phyloP scores from a whole-genome alignment of 169 alveolate genomes.

The Plasmodium inui region DNA sequence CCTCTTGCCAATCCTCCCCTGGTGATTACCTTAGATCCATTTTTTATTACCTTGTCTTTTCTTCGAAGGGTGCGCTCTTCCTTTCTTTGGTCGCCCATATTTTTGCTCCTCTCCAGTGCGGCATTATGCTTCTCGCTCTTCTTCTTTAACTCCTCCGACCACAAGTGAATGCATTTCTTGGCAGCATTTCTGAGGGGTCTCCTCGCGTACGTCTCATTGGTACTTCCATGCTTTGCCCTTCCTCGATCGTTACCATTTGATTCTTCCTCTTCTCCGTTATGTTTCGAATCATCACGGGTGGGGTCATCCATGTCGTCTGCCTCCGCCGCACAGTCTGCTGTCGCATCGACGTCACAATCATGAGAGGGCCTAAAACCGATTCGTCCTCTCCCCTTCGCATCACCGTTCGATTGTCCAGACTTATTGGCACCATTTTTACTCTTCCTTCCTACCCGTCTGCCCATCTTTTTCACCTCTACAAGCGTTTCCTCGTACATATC shows the following conservation, averaged over 20 bases:
- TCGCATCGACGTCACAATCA: neutral
- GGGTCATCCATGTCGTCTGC: neutral
- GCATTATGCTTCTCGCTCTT: conserved; percentile 4
- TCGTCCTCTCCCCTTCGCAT: neutral
- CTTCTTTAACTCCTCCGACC: conserved; percentile 67
- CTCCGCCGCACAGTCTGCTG: neutral
- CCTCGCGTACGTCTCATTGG: conserved; percentile 7
- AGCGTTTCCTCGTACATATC: neutral
- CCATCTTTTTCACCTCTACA: neutral
- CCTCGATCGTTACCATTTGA: neutral
- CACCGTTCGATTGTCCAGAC: neutral
- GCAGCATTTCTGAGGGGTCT: conserved; percentile 73
- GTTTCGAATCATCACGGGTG: neutral
- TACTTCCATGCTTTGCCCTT: neutral
- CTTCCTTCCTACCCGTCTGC: neutral
- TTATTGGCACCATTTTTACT: neutral
- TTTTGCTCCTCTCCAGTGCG: conserved; percentile 2
- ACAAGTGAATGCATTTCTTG: conserved; percentile 34
- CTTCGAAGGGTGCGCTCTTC: conserved; percentile 22
- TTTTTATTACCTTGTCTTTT: conserved; percentile 16
- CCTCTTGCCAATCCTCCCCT: conserved; percentile 26
- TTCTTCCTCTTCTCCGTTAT: neutral
- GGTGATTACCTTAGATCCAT: neutral
- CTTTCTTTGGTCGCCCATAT: conserved; percentile 16
- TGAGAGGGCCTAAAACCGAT: neutral